These are phyloP conservation scores for Tulasnella sp. DNA, from an alignment of 768 basidiomycete species.

Conservation along the genomic window DNA sequence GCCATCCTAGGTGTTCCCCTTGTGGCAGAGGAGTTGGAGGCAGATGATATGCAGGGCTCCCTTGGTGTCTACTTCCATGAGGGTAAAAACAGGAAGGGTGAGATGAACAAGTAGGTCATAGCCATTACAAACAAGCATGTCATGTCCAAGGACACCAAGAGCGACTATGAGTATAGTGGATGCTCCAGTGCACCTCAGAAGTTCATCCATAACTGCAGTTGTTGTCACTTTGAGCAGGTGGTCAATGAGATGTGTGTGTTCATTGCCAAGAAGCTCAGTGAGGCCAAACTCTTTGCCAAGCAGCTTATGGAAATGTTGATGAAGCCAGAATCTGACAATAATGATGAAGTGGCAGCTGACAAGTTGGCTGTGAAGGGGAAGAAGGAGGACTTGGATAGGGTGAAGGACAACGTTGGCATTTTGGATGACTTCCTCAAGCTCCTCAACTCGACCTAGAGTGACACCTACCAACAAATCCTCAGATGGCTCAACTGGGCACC, in stretches of 20 bases:
- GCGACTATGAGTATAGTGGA: not conserved
- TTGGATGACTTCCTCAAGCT: conserved; percentile 5
- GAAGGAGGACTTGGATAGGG: not conserved
- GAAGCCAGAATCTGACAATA: too few relatives aligned
- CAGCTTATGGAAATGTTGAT: not conserved
- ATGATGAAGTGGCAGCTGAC: too few relatives aligned
- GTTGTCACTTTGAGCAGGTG: conserved; percentile 12
- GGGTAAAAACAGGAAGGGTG: conserved; percentile 6
- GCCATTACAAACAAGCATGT: not conserved
- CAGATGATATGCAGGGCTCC: conserved; percentile 25
- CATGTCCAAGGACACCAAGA: not conserved
- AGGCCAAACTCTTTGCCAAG: not conserved
- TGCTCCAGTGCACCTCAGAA: conserved; percentile 10
- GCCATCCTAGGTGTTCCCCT: conserved; percentile 29
- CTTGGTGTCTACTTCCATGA: conserved; percentile 26
- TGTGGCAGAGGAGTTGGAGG: conserved; percentile 17
- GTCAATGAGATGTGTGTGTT: conserved; percentile 13
- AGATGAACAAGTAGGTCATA: not conserved
- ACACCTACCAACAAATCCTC: conserved; percentile 18
- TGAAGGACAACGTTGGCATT: not conserved
- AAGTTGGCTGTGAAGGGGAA: not conserved
- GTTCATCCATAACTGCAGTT: conserved; percentile 13
- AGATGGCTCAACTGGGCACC: conserved; percentile 25
- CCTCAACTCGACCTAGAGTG: conserved; percentile 15
- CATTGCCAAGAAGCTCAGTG: conserved; percentile 6